Conservation (phyloP, 2,329 filamentous ascomycete species). For the Xylaria sp. region DNA sequence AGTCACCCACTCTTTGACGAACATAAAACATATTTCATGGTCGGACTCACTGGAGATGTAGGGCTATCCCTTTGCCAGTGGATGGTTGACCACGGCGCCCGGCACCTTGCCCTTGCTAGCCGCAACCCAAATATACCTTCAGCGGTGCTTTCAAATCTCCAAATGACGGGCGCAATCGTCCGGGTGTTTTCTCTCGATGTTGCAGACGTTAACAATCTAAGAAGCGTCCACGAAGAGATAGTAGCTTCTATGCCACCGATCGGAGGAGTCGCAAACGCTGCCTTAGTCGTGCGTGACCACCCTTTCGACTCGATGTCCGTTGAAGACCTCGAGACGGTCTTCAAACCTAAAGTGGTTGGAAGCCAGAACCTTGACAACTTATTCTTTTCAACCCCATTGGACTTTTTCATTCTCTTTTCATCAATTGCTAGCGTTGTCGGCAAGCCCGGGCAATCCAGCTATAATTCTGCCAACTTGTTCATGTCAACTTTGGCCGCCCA, state of each 20-base stretch:
- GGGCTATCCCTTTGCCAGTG: conserved; percentile 52
- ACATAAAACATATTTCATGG: conserved; percentile 50
- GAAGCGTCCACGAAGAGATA: conserved; percentile 9
- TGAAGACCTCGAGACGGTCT: conserved; percentile 40
- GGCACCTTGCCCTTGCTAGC: conserved; percentile 52
- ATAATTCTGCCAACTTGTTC: conserved; percentile 1
- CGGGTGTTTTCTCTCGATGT: conserved; percentile 8
- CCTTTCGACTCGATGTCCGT: conserved; percentile 1
- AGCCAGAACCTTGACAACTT: conserved; percentile 54
- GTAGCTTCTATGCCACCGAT: conserved; percentile 8
- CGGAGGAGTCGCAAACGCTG: conserved; percentile 20
- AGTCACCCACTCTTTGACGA: conserved; percentile 30
- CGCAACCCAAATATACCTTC: conserved; percentile 38
- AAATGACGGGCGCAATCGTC: not conserved
- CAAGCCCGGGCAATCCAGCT: not conserved
- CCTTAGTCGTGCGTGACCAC: conserved; percentile 14
- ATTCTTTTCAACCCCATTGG: conserved; percentile 33
- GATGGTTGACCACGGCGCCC: conserved; percentile 53
- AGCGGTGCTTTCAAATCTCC: not conserved
- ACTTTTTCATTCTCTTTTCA: conserved; percentile 11
- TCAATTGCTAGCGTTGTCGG: not conserved
- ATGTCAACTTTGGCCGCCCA: not conserved
- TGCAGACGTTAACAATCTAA: not conserved
- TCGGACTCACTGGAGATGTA: conserved; percentile 49
- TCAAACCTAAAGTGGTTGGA: conserved; percentile 57